These are phyloP conservation scores for Claviceps capensis DNA, from an alignment of 2,329 filamentous ascomycete genomes.

Conservation along the genomic window DNA sequence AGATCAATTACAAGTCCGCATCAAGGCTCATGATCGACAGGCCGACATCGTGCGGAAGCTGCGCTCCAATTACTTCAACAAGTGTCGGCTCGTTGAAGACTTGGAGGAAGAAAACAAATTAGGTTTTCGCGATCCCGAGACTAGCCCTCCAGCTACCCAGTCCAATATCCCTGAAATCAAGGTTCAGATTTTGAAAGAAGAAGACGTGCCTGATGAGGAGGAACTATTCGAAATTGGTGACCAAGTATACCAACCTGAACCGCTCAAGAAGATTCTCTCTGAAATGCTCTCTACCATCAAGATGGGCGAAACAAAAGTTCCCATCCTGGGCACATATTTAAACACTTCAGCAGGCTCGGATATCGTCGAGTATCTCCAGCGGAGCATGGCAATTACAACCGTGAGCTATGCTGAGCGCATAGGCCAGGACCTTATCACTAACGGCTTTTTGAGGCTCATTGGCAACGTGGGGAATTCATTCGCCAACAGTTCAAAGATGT, in stretches of 20 bases:
- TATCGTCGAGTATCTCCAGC: conserved; percentile 90
- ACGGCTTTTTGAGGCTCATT: conserved; percentile 78
- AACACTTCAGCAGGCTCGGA: conserved; percentile 87
- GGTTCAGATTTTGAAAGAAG: conserved; percentile 54
- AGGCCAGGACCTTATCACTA: conserved; percentile 78
- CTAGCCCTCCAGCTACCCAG: conserved; percentile 46
- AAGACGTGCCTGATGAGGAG: conserved; percentile 51
- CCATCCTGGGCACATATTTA: conserved; percentile 85
- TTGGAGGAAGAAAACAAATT: conserved; percentile 97
- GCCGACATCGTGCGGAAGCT: conserved; percentile 84
- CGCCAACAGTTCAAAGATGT: conserved; percentile 93
- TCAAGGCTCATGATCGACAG: conserved; percentile 89
- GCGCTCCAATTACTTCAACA: conserved; percentile 95
- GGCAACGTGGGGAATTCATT: conserved; percentile 93
- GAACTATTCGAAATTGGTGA: conserved; percentile 85
- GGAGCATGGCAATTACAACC: conserved; percentile 69
- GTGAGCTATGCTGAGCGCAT: conserved; percentile 88
- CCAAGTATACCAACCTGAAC: conserved; percentile 68
- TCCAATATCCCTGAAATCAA: conserved; percentile 69
- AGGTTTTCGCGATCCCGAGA: conserved; percentile 78
- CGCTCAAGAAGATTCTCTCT: conserved; percentile 77
- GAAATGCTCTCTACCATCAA: conserved; percentile 82
- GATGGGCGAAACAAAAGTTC: conserved; percentile 83
- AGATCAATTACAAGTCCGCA: conserved; percentile 78
- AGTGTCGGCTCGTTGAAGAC: conserved; percentile 90